Evolutionary conservation across 2,329 filamentous ascomycete species (phyloP).

Genomic region (Exutisphaerella laricina): DNA sequence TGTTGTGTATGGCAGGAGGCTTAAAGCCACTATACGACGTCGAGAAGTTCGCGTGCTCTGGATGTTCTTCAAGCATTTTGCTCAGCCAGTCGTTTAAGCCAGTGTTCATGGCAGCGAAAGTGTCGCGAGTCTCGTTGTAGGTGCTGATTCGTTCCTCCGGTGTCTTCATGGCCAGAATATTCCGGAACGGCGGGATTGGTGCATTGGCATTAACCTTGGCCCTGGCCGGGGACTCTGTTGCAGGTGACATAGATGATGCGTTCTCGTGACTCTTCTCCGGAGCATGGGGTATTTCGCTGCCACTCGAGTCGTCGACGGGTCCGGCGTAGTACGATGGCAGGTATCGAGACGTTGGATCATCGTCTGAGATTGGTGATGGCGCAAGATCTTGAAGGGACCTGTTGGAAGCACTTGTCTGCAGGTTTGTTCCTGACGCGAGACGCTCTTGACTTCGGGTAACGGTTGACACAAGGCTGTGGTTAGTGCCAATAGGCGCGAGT

Average conservation of each 20-base stretch:
- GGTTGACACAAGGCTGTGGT: constrained; percentile 13
- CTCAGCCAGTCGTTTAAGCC: constrained; percentile 62
- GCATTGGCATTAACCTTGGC: constrained; percentile 10
- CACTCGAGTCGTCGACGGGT: constrained; percentile 9
- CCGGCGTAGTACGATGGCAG: constrained; percentile 17
- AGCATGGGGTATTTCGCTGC: constrained; percentile 6
- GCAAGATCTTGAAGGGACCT: constrained; percentile 16
- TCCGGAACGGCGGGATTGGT: constrained; percentile 59
- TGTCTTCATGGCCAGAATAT: constrained; percentile 67
- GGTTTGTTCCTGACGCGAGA: constrained; percentile 14
- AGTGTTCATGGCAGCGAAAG: constrained; percentile 67
- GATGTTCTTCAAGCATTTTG: constrained; percentile 44
- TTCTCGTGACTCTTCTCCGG: constrained; percentile 11
- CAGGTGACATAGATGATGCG: constrained; percentile 9
- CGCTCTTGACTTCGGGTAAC: constrained; percentile 20
- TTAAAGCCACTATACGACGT: constrained; percentile 12
- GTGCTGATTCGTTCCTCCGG: constrained; percentile 64
- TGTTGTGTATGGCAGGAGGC: constrained; percentile 15
- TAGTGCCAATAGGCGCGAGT: background rate
- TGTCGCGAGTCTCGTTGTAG: constrained; percentile 65
- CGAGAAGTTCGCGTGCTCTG: constrained; percentile 48
- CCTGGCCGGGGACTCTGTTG: constrained; percentile 4
- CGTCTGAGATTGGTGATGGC: constrained; percentile 24
- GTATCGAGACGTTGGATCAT: constrained; percentile 7
- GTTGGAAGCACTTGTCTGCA: constrained; percentile 12